phyloP scores from a whole-genome alignment of 371 early-diverging fungal species.

The Mortierella sp. region DNA sequence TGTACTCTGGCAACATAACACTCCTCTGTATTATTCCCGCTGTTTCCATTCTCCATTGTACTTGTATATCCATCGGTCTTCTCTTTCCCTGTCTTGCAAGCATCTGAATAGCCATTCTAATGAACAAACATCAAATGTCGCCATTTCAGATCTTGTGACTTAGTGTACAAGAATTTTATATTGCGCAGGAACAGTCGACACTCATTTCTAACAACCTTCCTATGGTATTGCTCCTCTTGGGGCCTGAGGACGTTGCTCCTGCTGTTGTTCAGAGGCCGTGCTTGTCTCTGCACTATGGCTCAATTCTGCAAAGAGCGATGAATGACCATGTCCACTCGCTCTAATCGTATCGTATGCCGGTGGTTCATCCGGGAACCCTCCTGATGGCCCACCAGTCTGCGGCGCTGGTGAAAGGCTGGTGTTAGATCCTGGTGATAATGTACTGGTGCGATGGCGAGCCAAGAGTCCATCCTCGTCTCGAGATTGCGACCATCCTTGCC shows the following conservation, averaged over 20 bases:
- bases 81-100: neutral
- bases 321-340: conserved; percentile 17
- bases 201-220: neutral
- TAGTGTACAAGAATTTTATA: too few species aligned
- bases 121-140: too few species aligned
- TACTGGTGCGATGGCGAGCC: conserved; percentile 26
- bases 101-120: too few species aligned
- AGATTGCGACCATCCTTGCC: conserved; percentile 8
- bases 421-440: conserved; percentile 20
- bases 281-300: neutral
- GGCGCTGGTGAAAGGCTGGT: conserved; percentile 2
- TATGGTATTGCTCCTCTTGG: neutral
- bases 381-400: neutral
- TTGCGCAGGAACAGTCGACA: too few species aligned
- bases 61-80: too few species aligned
- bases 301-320: conserved; percentile 38
- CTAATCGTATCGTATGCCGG: conserved; percentile 49
- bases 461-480: conserved; percentile 51
- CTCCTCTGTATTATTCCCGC: too few species aligned
- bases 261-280: neutral
- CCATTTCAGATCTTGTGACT: too few species aligned
- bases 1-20: neutral
- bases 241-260: neutral
- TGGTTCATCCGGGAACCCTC: conserved; percentile 45
- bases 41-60: too few species aligned